phyloP scores from a whole-genome alignment of 345 rosid genomes.

The Salix arbutifolia region DNA sequence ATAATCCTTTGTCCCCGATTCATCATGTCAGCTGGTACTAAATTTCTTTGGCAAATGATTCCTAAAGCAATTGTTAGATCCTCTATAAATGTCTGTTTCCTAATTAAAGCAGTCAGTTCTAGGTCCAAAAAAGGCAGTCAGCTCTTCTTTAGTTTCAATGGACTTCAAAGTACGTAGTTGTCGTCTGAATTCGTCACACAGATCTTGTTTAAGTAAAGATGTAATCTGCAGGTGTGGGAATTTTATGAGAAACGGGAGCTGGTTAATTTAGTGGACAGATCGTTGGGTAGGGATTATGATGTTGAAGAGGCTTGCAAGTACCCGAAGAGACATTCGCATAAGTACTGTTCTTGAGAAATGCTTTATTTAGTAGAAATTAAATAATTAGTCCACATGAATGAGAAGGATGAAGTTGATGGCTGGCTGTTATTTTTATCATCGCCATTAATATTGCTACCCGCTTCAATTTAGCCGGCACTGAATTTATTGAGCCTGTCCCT shows the following conservation, averaged over 20 bases:
- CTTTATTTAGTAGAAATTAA: no score
- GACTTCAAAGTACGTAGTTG: not conserved
- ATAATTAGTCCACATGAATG: no score
- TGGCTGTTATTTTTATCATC: no score
- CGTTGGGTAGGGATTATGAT: conserved; percentile 30
- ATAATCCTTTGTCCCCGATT: not conserved
- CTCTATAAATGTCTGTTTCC: no score
- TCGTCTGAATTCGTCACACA: not conserved
- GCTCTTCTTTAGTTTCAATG: not conserved
- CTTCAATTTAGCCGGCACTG: no score
- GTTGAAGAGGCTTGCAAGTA: conserved; percentile 41
- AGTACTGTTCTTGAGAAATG: not conserved
- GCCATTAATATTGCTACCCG: no score
- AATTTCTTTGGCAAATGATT: no score
- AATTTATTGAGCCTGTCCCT: no score
- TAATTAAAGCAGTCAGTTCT: no score
- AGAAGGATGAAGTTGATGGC: no score
- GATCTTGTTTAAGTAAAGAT: not conserved
- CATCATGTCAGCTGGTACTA: not conserved
- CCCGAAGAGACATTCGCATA: conserved; percentile 24
- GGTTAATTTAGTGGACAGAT: conserved; percentile 28
- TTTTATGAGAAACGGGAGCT: conserved; percentile 35
- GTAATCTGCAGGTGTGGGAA: conserved; percentile 45
- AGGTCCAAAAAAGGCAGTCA: no score
- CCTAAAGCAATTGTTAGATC: no score